A percentile compares a stretch with the other conserved stretches of the same genome.
phyloP scores from a whole-genome alignment of 73 alveolate species.

The Stentor roeselii region DNA sequence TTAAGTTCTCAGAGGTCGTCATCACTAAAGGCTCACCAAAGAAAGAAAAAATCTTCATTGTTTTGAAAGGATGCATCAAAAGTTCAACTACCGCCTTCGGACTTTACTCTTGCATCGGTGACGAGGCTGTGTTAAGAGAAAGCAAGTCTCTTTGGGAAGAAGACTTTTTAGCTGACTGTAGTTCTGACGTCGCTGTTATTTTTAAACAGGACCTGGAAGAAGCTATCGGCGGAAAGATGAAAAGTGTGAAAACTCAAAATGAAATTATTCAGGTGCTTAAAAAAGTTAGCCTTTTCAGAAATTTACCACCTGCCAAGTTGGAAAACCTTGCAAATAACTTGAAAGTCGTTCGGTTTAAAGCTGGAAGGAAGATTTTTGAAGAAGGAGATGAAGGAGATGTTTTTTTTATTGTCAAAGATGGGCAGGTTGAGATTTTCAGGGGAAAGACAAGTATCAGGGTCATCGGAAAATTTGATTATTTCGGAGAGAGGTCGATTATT shows the following conservation, averaged over 20 bases:
- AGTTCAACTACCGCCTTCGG: neutral
- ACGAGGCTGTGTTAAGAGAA: neutral
- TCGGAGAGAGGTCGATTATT: constrained; percentile 29
- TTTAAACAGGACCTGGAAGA: neutral
- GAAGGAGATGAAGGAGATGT: constrained; percentile 82
- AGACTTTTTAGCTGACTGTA: constrained; percentile 21
- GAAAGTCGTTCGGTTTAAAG: neutral
- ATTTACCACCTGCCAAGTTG: neutral
- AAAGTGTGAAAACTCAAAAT: constrained; percentile 26
- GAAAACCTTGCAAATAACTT: neutral
- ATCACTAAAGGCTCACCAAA: neutral
- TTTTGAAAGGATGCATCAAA: constrained; percentile 17
- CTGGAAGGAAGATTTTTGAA: constrained; percentile 48
- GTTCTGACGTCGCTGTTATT: neutral
- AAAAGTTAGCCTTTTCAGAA: constrained; percentile 1
- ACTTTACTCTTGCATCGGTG: constrained; percentile 5
- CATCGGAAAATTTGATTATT: constrained; percentile 8
- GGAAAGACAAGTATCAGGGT: neutral
- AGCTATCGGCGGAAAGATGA: constrained; percentile 31
- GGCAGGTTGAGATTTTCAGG: constrained; percentile 21
- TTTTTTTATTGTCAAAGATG: constrained; percentile 29
- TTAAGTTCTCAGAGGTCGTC: neutral
- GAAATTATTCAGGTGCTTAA: constrained; percentile 10
- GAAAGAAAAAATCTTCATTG: neutral
- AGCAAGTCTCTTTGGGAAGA: neutral